Conservation (phyloP, 176 grass and related monocot genomes). For the Cocos nucifera region DNA sequence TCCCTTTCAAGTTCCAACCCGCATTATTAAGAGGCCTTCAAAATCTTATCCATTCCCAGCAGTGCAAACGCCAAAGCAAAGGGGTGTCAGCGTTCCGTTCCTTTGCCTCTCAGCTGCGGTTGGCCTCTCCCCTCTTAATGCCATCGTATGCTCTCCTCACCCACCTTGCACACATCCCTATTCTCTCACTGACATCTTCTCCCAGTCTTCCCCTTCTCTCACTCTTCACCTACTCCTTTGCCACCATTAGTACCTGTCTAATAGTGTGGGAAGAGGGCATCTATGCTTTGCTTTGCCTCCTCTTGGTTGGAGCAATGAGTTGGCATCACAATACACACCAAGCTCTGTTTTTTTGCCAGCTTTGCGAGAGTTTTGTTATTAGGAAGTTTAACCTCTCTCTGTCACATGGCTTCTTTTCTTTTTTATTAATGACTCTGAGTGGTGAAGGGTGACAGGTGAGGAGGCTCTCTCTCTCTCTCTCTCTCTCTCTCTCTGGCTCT, state of each 20-base stretch:
- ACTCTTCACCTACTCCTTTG: neutral
- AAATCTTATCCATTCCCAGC: neutral
- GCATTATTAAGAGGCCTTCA: slow-evolving; percentile 1
- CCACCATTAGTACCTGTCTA: neutral
- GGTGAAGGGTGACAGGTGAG: too few relatives aligned
- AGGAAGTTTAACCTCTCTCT: too few relatives aligned
- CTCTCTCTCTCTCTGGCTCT: neutral
- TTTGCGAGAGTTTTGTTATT: too few relatives aligned
- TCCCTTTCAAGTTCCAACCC: neutral
- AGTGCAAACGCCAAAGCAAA: slow-evolving; percentile 2
- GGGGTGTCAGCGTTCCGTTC: neutral
- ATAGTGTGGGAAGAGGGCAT: neutral
- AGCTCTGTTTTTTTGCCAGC: too few relatives aligned
- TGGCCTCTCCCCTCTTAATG: neutral
- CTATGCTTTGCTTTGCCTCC: neutral
- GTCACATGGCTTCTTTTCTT: too few relatives aligned
- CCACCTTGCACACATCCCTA: slow-evolving; percentile 1
- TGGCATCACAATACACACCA: neutral
- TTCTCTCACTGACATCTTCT: neutral
- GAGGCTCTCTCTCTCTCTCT: too few relatives aligned
- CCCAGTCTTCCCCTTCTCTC: neutral
- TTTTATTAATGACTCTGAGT: too few relatives aligned
- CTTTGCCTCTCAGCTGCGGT: neutral
- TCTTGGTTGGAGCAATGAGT: neutral
- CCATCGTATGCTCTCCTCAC: neutral